Base-by-base conservation (phyloP, 2,329 filamentous ascomycete genomes). In the Penicillium thymicola region DNA sequence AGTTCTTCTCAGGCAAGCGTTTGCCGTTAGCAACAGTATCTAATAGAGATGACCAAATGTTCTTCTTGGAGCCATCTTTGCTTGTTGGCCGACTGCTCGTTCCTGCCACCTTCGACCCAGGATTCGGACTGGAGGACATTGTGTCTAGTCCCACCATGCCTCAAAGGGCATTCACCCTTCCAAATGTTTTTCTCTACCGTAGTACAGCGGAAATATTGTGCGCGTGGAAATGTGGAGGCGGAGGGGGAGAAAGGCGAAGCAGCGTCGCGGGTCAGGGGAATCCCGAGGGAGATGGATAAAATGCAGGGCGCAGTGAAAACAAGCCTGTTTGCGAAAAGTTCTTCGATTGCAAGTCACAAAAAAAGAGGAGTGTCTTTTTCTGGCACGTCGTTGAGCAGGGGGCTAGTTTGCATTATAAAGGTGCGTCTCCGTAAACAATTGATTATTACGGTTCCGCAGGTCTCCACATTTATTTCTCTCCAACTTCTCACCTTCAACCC, bases 1-100 rank as follows among this genome's bases (percentile, higher is more conserved):
- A 78, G 72, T 92, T 95, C 83, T 96, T 97, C 77, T 96, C 91
- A 6, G 92, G 90, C 68, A 97, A 79, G 65, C 89, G 85, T 80
- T 94, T 95, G 64, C 90, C 91, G 75, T 89, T 96, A 66, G 92
- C 91, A 65, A 94, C 92, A 51, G 85, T 88, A 75, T 95, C 90
- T 65, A 97, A 82, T 89, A 97, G 90, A 43, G 90, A 92, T 59
- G 89, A 92, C 93, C 93, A 97, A 75, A 97, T 87, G 72, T 96
- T 90, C 76, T 90, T 90, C 78, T 90, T 92, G 62, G 79, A 76
- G 43, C 78, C 77, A 73, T 88, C 87, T 66, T 89, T 87, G 75
- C 79, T 82, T 36, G 74, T 71, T 34, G 76, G 72, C 48, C 75
- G 71, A 67, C 75, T 76, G 61, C 72, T 70, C 52, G 64, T 65